phyloP scores from a whole-genome alignment of 177 flowering plant species.

The Tripterygium wilfordii region DNA sequence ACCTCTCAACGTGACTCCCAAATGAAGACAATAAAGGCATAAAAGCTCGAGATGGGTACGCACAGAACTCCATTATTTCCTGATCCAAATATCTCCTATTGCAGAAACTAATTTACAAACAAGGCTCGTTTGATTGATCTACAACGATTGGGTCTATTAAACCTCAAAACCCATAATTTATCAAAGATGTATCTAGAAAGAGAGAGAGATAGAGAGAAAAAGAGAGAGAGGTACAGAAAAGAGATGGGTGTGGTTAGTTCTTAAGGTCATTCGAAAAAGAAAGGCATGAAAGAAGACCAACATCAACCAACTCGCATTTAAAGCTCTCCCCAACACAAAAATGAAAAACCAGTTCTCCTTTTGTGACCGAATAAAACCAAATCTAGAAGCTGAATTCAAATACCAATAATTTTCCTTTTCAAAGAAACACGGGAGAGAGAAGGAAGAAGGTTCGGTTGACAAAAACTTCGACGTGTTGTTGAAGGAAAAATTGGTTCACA shows the following conservation, averaged over 20 bases:
- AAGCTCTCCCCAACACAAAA: too few relatives aligned
- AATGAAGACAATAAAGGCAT: slow-evolving; percentile 15
- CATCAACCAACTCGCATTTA: slow-evolving; percentile 40
- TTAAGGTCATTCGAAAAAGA: slow-evolving; percentile 23
- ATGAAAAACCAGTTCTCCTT: too few relatives aligned
- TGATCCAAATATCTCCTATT: not conserved
- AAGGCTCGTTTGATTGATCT: not conserved
- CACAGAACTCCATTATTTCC: slow-evolving; percentile 47
- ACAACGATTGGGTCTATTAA: not conserved
- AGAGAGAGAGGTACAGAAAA: not conserved
- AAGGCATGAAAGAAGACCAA: slow-evolving; percentile 2
- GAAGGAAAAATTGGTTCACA: too few relatives aligned
- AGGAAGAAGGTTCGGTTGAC: too few relatives aligned
- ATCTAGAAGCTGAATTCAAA: too few relatives aligned
- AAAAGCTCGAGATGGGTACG: slow-evolving; percentile 40
- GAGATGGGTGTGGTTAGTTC: slow-evolving; percentile 21
- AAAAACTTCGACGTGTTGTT: too few relatives aligned
- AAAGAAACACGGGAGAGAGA: too few relatives aligned
- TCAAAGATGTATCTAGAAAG: too few relatives aligned
- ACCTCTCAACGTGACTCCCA: slow-evolving; percentile 36
- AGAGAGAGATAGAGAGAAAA: not conserved
- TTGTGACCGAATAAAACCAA: too few relatives aligned
- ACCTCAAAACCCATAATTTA: not conserved
- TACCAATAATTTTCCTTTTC: too few relatives aligned
- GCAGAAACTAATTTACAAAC: not conserved